Evolutionary conservation across 192 early-diverging fungal genomes (phyloP), one percentile per base, ranked within the genome.

Genomic region (Backusella mclennaniae): DNA sequence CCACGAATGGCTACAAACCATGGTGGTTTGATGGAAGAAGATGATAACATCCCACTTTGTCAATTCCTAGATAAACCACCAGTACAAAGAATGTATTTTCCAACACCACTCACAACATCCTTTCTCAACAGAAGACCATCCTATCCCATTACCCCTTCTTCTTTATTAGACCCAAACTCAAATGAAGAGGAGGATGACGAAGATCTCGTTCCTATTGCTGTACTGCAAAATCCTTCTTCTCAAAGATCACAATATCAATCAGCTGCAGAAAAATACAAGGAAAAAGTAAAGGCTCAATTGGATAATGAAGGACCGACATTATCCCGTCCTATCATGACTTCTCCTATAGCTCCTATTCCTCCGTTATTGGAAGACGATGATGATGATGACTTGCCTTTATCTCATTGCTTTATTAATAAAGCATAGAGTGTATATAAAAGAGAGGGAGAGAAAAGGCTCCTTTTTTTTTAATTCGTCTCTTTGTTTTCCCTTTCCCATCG

Each of bases 191-290:
- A 76, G 19, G 73, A 74, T 52, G 75, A 76, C 23, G 67, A 76
- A 53, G 75, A 76, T 8, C 38, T 69, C 0, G 67, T 76, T 21
- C 75, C 75, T 17, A 76, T 76, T 53, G 74, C 38, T 1, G 74
- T 69, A 0, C 44, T 76, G 14, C 74, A 76, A 53, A 39, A 39
- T 12, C 73, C 63, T 41, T 9, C 41, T 46, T 38, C 26, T 4
- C 63, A 56, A 52, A 67, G 56, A 21, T 42, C 36, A 23, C 53
- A 67, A 31, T 76, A 52, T 35, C 75, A 76, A 56, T 76, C 75
- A 19, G 75, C 66, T 12, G 75, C 75, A 49, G 75, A 76, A 19
- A 76, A 76, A 56, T 76, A 76, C 44, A 76, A 76, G 29, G 67
- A 76, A 35, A 76, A 75, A 67, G 74, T 75, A 23, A 75, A 36